phyloP scores from a whole-genome alignment of 2,329 filamentous ascomycete genomes.

The Alternaria solani region DNA sequence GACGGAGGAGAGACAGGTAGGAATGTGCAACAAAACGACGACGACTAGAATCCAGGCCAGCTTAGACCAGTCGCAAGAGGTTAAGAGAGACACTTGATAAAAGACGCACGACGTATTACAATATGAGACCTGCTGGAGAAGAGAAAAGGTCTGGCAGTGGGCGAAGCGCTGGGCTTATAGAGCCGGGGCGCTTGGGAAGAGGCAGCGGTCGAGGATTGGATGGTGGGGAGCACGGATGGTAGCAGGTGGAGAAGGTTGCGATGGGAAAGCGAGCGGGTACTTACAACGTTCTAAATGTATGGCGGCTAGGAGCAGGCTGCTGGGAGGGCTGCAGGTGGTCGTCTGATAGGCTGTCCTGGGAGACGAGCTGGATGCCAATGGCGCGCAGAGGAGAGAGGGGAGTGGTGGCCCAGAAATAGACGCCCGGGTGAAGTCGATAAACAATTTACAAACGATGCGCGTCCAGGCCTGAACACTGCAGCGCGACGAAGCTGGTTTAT shows the following conservation, averaged over 20 bases:
- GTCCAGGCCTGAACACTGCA: slow-evolving; percentile 44
- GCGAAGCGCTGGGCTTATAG: slow-evolving; percentile 53
- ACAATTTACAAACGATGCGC: slow-evolving; percentile 40
- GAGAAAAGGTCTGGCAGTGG: slow-evolving; percentile 43
- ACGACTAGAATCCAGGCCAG: slow-evolving; percentile 51
- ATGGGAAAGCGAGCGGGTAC: slow-evolving; percentile 50
- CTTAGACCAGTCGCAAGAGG: slow-evolving; percentile 47
- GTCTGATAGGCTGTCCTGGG: slow-evolving; percentile 46
- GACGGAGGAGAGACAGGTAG: slow-evolving; percentile 18
- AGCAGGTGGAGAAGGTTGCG: slow-evolving; percentile 43
- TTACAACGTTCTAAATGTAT: slow-evolving; percentile 50
- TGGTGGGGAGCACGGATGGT: slow-evolving; percentile 38
- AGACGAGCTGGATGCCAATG: slow-evolving; percentile 43
- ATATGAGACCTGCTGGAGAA: slow-evolving; percentile 54
- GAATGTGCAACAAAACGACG: slow-evolving; percentile 41
- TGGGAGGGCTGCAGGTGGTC: slow-evolving; percentile 40
- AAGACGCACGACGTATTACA: slow-evolving; percentile 51
- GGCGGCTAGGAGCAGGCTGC: slow-evolving; percentile 44
- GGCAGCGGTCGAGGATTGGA: slow-evolving; percentile 38
- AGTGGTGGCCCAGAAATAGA: slow-evolving; percentile 52
- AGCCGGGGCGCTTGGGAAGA: slow-evolving; percentile 50
- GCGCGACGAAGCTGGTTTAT: slow-evolving; percentile 34
- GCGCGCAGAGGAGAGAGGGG: slow-evolving; percentile 37
- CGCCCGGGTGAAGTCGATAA: slow-evolving; percentile 50
- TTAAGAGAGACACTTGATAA: slow-evolving; percentile 35